Evolutionary conservation across 2,329 filamentous ascomycete species (phyloP), one percentile per base, ranked within the genome.

Genomic region (Exserohilum rostratum): DNA sequence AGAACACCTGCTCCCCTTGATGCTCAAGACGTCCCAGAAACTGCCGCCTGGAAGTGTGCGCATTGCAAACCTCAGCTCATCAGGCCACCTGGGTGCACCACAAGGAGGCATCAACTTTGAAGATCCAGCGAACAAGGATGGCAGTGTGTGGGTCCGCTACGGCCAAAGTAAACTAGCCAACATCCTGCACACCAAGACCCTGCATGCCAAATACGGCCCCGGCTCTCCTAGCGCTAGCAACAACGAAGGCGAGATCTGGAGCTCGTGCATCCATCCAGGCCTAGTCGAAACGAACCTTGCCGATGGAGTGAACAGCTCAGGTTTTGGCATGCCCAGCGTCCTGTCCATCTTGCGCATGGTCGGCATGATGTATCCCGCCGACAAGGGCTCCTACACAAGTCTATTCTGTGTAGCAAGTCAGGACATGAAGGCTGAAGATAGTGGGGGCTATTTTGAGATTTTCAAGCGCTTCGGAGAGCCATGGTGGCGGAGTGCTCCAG

Each of bases 1-100:
- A 11, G 71, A 71, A 12, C 66, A 77, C 0, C 63, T 82, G 1
- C 63, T 78, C 2, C 74, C 73, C 1, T 6, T 61, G n/a, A 39
- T 63, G 43, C 37, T 46, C 5, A 5, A 22, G 5, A 58, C 60
- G 1, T 25, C 54, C 2, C 67, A 65, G 1, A 35, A 77, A 38
- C 57, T 71, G 11, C 57, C 69, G 5, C 77, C 78, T 2, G 72
- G 75, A n/a, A 50, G 42, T 3, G 58, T 60, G 7, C 53, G 67
- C 6, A 57, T 70, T 17, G 59, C 69, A 4, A 61, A 57, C 20
- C 34, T 69, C 10, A 62, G 55, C 4, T 62, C 58, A 27, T 55
- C 50, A 9, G 65, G 59, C 1, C 64, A 67, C 30, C 18, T 50
- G 10, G 20, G 46, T 20, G 48, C 55, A 3, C 60, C 58, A 5